Conservation (phyloP, 306 rosid genomes). For the Acacia confusa region DNA sequence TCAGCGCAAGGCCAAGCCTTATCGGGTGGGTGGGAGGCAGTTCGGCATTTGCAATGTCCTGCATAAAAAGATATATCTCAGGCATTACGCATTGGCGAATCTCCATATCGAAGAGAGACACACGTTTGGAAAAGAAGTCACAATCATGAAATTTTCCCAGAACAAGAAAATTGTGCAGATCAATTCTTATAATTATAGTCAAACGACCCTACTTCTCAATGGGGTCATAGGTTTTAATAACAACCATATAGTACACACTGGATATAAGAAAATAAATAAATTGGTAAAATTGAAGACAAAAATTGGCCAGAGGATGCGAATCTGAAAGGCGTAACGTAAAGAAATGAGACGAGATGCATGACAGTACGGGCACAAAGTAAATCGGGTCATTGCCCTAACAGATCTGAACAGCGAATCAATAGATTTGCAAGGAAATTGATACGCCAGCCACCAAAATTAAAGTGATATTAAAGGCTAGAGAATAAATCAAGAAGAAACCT, state of each 20-base stretch:
- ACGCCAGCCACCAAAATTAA: not conserved
- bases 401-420: slow-evolving; percentile 3
- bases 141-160: not conserved
- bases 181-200: not conserved
- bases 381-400: not conserved
- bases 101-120: not conserved
- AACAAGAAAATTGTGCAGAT: not conserved
- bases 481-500: slow-evolving; percentile 44
- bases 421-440: not conserved
- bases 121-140: not conserved
- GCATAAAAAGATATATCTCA: slow-evolving; percentile 19
- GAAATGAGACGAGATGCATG: not conserved
- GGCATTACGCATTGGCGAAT: not conserved
- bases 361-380: not conserved
- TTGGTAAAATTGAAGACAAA: not conserved
- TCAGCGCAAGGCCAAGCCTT: slow-evolving; percentile 98
- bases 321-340: not conserved
- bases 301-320: not conserved
- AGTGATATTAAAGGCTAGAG: not conserved
- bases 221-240: not conserved
- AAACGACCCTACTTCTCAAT: not conserved
- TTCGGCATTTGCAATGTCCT: slow-evolving; percentile 92
- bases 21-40: slow-evolving; percentile 97
- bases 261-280: not conserved
- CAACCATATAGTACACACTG: not conserved